Base-by-base conservation (phyloP, 2,329 filamentous ascomycete genomes). In the Taxawa tesnikishii region DNA sequence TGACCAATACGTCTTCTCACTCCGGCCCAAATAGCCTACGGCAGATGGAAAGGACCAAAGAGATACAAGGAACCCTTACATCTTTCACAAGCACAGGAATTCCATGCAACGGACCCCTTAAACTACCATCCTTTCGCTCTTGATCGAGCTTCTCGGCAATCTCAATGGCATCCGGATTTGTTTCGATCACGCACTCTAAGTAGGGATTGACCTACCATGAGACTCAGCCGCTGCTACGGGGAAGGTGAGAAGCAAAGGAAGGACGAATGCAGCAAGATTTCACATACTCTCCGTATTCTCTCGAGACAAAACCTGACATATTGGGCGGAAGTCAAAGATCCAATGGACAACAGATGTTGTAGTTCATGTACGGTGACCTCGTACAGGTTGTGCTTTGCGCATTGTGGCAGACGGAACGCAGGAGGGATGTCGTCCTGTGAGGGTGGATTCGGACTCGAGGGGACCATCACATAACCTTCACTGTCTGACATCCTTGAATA, bases 41-140 rank as follows among this genome's bases (percentile, higher is more conserved):
- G n/a, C n/a, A n/a, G n/a, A n/a, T n/a, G n/a, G n/a, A n/a, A n/a
- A n/a, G n/a, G n/a, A n/a, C n/a, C n/a, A n/a, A n/a, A n/a, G n/a
- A n/a, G n/a, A n/a, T n/a, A n/a, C n/a, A n/a, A n/a, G n/a, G n/a
- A n/a, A 17, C 6, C 10, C 29, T 31, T 15, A 31, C 29, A 33
- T 62, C 59, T 39, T 63, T 61, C 9, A 60, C 25, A 2, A 62
- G 48, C 28, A 62, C 51, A 0, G 59, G 58, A 29, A 60, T 58
- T 5, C 59, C 59, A 41, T 63, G 58, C n/a, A 62, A 34, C 4
- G 51, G 50, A 3, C 57, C 51, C 26, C 57, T 51, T 12, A 50
- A 38, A 29, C 47, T 49, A 11, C 56, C 55, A 18, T 43, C 43
- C 17, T 39, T 42, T n/a, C 58, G 44, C 37, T 61, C 59, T 15